Evolutionary conservation across 805 yeast genomes (phyloP), one percentile per base, ranked within the genome.

Genomic region (Saccharomycopsis sp.): DNA sequence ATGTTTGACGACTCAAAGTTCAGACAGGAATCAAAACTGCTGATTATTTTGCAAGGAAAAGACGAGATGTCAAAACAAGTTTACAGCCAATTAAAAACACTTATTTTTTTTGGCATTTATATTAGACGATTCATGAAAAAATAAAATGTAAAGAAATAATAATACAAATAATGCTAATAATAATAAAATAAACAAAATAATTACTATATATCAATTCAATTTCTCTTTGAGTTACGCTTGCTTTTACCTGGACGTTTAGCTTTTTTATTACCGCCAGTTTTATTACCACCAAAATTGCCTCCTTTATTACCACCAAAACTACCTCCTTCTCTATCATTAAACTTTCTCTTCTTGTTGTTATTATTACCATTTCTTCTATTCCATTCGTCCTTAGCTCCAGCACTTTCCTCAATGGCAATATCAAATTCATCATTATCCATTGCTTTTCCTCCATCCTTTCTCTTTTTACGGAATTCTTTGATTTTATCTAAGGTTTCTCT

Each of bases 391-490:
- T 62, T 64, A 17, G 71, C 69, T 37, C 76, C 76, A n/a, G 84
- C 72, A 37, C 86, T 87, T 60, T 88, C 96, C 63, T 88, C 96
- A 50, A 89, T 72, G 33, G 95, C 96, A 52, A 89, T 81, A 57
- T 83, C 86, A 61, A 89, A 88, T 51, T 79, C 88, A 29, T 49
- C 54, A 27, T 49, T 54, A 32, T 50, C 64, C 46, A 84, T 72
- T 51, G 82, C 95, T 49, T 78, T 75, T 13, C 36, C 32, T 20
- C 38, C 33, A 14, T 37, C 44, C 47, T 75, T 72, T 54, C 77
- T 77, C 65, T 95, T 77, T 75, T 86, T 88, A 72, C 85, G 86
- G 55, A 92, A 72, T n/a, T 83, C 70, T 62, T 87, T 88, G 61
- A 89, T 85, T 66, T 81, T 83, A 19, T 88, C 95, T 51, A 89